Conservation (phyloP, 306 rosid species). For the Trifolium pratense region DNA sequence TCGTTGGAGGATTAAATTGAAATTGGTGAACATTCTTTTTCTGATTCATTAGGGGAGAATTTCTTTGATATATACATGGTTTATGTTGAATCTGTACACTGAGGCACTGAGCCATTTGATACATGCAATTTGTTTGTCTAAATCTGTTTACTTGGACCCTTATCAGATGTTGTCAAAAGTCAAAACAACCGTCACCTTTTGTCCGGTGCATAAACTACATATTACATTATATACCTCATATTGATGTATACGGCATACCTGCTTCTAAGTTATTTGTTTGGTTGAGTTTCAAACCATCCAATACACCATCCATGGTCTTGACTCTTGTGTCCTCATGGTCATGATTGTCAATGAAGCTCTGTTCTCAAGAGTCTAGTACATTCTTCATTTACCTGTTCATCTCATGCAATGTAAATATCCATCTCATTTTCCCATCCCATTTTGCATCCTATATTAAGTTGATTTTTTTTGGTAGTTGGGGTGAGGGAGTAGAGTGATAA, state of each 20-base stretch:
- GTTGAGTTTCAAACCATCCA: slow-evolving; percentile 26
- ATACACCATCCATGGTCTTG: slow-evolving; percentile 13
- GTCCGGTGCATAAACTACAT: slow-evolving; percentile 9
- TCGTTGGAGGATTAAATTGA: slow-evolving; percentile 2
- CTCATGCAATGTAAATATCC: background rate
- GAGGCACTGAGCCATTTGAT: slow-evolving; percentile 6
- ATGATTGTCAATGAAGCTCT: slow-evolving; percentile 17
- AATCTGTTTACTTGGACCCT: slow-evolving; percentile 4
- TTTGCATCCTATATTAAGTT: background rate
- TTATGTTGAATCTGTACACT: background rate
- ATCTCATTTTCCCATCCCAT: background rate
- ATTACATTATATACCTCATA: background rate
- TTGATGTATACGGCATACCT: slow-evolving; percentile 17
- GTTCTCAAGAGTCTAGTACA: slow-evolving; percentile 2
- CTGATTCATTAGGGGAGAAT: background rate
- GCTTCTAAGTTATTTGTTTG: slow-evolving; percentile 10
- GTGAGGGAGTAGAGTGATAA: too few relatives aligned
- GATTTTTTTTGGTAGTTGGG: background rate
- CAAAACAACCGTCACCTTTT: slow-evolving; percentile 12
- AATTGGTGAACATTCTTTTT: slow-evolving; percentile 25
- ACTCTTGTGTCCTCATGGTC: slow-evolving; percentile 24
- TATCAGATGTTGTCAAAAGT: slow-evolving; percentile 10
- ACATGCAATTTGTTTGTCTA: slow-evolving; percentile 20
- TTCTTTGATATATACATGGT: slow-evolving; percentile 18
- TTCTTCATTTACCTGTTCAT: background rate